Base-by-base conservation (phyloP, 805 yeast genomes). In the Sugiyamaella chiloensis region DNA sequence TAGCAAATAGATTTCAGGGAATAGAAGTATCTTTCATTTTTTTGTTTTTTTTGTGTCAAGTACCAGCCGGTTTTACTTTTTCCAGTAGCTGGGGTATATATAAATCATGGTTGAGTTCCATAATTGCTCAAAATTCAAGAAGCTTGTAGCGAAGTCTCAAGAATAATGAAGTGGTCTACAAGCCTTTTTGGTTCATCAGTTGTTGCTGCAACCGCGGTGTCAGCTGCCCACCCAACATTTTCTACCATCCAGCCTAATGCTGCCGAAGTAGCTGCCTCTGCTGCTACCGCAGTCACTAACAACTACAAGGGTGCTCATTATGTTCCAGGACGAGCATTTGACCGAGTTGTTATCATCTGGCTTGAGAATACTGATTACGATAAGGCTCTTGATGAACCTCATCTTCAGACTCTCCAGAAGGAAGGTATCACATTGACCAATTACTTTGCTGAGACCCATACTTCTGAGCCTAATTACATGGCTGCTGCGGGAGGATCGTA, bases 401-500 rank as follows among this genome's bases (percentile, higher is more conserved):
- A 72, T 45, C 61, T 76, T 56, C 63, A 65, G 58, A 65, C 66
- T 58, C 65, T 76, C 46, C 72, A 73, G 23, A 47, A 65, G 54
- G 59, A 71, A 47, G 81, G 79, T 60, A 65, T 74, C 47, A 60
- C 65, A 37, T 65, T 76, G 56, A 67, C 64, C 62, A 76, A 76
- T 70, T 75, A 76, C 68, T 75, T 76, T 70, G 72, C 74, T 32
- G 57, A 75, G 29, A 72, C 78, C 45, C 78, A 74, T 58, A 79
- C 80, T 48, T 75, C 80, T 5, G 75, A 76, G 67, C 79, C 80
- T 54, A 76, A 76, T 65, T 75, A 75, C 59, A 57, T 75, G 47
- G 76, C 75, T 36, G 61, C 77, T 44, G 75, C 68, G 47, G 73
- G 70, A 49, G 81, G 81, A 55, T 79, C 74, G 60, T 72, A 75